Percentiles rank a stretch among this genome's conserved stretches.
Evolutionary conservation across 2,329 filamentous ascomycete genomes (phyloP).

Genomic region (Gnomoniopsis smithogilvyi): DNA sequence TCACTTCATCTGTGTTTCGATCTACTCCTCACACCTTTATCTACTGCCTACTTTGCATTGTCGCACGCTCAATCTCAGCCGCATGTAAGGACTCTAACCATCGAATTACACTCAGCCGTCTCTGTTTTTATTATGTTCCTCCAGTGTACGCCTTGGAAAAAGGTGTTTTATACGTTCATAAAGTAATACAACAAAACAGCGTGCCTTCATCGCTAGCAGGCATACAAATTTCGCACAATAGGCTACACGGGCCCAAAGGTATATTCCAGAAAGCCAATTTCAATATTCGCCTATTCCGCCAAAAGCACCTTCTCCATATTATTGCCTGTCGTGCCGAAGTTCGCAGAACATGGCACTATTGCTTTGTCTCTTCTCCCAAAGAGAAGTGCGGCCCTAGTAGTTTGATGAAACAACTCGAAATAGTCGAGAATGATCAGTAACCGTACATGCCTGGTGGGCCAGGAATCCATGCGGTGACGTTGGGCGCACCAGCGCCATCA

Average conservation of each 20-base stretch:
- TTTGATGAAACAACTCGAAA: neutral
- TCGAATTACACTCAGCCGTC: too few relatives aligned
- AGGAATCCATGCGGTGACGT: constrained; percentile 23
- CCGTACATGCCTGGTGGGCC: constrained; percentile 22
- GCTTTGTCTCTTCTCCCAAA: neutral
- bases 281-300: neutral
- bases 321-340: neutral
- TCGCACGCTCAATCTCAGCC: too few relatives aligned
- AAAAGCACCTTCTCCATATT: neutral
- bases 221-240: neutral
- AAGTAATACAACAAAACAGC: too few relatives aligned
- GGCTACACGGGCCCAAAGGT: neutral
- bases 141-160: too few relatives aligned
- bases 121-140: too few relatives aligned
- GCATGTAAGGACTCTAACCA: too few relatives aligned
- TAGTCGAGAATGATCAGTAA: constrained; percentile 17
- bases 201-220: neutral
- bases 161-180: too few relatives aligned
- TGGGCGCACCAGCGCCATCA: constrained; percentile 19
- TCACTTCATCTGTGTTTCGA: too few relatives aligned
- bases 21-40: too few relatives aligned
- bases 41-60: too few relatives aligned
- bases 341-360: neutral
- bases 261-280: neutral
- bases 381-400: neutral